Evolutionary conservation across 441 rosid species (phyloP), one percentile per base, ranked within the genome.

Genomic region (Gossypium davidsonii): DNA sequence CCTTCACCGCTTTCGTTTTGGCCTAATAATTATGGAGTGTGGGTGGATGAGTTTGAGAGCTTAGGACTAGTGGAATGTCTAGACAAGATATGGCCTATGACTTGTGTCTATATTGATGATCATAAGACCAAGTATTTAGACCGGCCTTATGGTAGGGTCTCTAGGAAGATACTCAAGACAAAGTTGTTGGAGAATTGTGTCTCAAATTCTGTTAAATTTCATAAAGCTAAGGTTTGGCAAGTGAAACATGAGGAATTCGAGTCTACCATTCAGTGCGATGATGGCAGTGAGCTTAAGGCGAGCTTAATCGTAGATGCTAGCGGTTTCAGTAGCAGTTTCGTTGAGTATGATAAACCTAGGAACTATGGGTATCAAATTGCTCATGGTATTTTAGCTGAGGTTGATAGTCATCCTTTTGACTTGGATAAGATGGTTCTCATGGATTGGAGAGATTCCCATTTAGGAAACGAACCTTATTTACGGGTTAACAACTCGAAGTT

Each of bases 361-460:
- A 90, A 86, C 77, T 84, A 77, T 76, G 92, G 95, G 15, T 90
- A 84, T 73, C 95, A 90, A 73, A 85, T 90, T 73, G 95, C 95
- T 64, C 91, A 88, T 73, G 91, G 92, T 2, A 73, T 90, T 70
- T 73, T 90, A 61, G 94, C 91, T 11, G 90, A 90, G 69, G 91
- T 90, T 6, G 92, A 90, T 55, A 67, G 17, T 51, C 94, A 90
- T 44, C 92, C 92, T 6, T 90, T 81, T 75, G 92, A 90, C 51
- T 71, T 88, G 67, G 91, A 90, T 23, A 88, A 86, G 82, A 85
- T 88, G 90, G 80, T 90, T 74, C 81, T 90, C 0, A 90, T 88
- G 92, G 94, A 88, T 77, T 88, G 94, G 94, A 88, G 94, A 79
- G 90, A 88, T 75, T 77, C 90, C 55, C 94, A 88, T 78, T 39